Evolutionary conservation across 768 basidiomycete species (phyloP), one percentile per base, ranked within the genome.

Genomic region (Cystofilobasidium capitatum): DNA sequence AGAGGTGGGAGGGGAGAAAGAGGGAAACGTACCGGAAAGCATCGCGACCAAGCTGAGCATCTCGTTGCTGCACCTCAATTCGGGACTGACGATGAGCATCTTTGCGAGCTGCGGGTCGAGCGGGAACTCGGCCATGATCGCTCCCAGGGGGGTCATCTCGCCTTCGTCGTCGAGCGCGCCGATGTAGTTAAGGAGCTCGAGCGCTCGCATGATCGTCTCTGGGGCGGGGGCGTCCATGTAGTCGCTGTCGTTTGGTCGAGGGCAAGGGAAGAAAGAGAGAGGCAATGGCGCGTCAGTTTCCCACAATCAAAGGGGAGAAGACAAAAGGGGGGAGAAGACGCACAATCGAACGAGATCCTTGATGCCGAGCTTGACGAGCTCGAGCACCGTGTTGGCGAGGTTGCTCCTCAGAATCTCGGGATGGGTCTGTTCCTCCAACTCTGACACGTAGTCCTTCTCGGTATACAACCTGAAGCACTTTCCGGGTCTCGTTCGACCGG

Each of bases 391-490:
- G 72, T 92, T 97, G 65, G 90, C 89, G 73, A 99, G 73, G 79
- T 99, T 98, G 71, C 88, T 89, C 70, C 93, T 80, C 65, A 97
- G 78, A 73, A 99, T 98, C 78, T 99, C 96, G 0, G 96, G 96
- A 74, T 92, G 85, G 0, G 94, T 99, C 78, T 98, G 94, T 75
- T 97, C 93, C 77, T 97, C 91, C 54, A 99, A 80, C 78, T 97
- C 91, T 69, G 81, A 83, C 83, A 96, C 91, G 73, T 94, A 99
- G 77, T 98, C 92, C 76, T 90, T 89, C 77, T 99, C 91, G 0
- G 94, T 97, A 76, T 97, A 99, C 71, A 99, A 75, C 71, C 94
- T 81, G 81, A 97, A 99, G 76, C 94, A 97, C 77, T 98, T 98
- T 39, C 94, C 96, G 0, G 96, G 94, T 64, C 91, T 80, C 29